A percentile compares a stretch with the other conserved stretches of the same genome.
Conservation (phyloP, 2,329 filamentous ascomycete species). For the Colletotrichum lentis region DNA sequence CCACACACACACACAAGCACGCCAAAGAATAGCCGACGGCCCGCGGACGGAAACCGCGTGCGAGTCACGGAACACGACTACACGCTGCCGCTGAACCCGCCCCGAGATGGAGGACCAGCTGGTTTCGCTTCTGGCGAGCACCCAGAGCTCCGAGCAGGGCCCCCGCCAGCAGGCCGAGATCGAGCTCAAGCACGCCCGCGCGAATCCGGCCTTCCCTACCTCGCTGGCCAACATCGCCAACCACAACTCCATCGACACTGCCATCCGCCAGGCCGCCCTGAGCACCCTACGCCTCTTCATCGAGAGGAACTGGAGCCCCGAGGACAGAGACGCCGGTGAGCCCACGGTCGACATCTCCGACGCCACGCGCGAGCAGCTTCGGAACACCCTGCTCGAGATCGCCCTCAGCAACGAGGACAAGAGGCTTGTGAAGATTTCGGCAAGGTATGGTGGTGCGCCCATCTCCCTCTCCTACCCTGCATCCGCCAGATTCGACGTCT, state of each 20-base stretch:
- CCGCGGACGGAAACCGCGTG: not conserved
- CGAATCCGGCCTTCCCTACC: constrained; percentile 76
- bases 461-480: not conserved
- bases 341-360: constrained; percentile 74
- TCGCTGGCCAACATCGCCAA: constrained; percentile 83
- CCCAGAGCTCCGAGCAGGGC: constrained; percentile 77
- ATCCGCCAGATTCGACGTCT: not conserved
- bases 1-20: not conserved
- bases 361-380: constrained; percentile 75
- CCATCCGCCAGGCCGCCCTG: constrained; percentile 84
- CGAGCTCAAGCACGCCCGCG: constrained; percentile 76
- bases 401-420: constrained; percentile 77
- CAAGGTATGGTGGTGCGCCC: constrained; percentile 65
- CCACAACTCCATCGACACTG: constrained; percentile 74
- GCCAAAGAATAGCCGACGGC: not conserved
- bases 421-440: constrained; percentile 86
- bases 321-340: constrained; percentile 73
- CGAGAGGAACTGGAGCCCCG: constrained; percentile 81
- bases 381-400: constrained; percentile 78
- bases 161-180: constrained; percentile 87
- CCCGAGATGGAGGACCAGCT: constrained; percentile 87
- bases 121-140: constrained; percentile 85
- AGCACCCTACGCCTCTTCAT: constrained; percentile 84
- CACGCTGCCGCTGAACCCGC: constrained; percentile 6
- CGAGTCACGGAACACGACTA: not conserved